Conservation (phyloP, 495 filamentous ascomycete genomes). For the Jackrogersella minutella region DNA sequence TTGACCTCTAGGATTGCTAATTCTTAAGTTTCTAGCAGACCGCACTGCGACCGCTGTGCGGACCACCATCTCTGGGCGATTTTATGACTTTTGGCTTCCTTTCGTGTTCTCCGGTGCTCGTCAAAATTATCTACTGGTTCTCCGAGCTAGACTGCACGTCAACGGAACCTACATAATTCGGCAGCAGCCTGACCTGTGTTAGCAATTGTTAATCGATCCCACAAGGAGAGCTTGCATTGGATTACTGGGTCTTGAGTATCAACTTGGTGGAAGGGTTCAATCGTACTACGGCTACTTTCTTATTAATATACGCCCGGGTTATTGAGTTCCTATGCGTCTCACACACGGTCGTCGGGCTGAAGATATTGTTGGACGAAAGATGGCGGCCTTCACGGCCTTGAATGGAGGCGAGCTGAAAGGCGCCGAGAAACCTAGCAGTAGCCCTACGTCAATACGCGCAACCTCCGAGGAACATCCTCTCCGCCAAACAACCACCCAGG, state of each 20-base stretch:
- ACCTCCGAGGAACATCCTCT: constrained; percentile 40
- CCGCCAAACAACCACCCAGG: constrained; percentile 37
- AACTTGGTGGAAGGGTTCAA: constrained; percentile 14
- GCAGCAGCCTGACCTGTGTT: constrained; percentile 1
- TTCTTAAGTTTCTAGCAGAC: constrained; percentile 8
- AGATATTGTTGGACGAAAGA: constrained; percentile 49
- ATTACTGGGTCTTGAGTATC: constrained; percentile 18
- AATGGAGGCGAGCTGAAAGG: constrained; percentile 57
- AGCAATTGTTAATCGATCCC: not conserved
- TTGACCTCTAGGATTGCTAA: constrained; percentile 13
- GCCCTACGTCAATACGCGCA: constrained; percentile 38
- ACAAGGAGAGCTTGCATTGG: not conserved
- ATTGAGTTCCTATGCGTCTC: constrained; percentile 41
- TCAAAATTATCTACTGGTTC: not conserved
- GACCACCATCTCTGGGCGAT: not conserved
- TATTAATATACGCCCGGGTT: constrained; percentile 1
- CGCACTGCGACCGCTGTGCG: constrained; percentile 14
- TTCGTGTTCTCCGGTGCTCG: not conserved
- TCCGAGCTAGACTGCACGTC: constrained; percentile 1
- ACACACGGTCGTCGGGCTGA: constrained; percentile 38
- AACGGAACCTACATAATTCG: constrained; percentile 11
- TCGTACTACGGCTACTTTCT: constrained; percentile 10
- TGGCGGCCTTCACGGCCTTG: constrained; percentile 58
- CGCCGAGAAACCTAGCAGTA: constrained; percentile 41
- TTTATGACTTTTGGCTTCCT: constrained; percentile 2